These are phyloP conservation scores for Acanthochlamys bracteata DNA, from an alignment of 106 monocot species.

Conservation along the genomic window DNA sequence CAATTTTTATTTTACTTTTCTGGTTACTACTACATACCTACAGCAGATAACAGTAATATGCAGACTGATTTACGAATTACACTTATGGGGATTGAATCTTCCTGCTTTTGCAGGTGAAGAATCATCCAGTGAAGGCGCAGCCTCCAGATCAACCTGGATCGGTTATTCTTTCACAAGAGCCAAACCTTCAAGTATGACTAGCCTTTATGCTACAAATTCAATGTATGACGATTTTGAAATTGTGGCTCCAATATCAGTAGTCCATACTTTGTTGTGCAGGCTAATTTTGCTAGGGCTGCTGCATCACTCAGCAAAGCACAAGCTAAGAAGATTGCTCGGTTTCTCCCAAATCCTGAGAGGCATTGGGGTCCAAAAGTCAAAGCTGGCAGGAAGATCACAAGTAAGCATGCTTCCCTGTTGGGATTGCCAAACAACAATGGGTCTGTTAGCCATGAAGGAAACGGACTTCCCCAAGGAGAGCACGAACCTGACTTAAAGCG, in stretches of 20 bases:
- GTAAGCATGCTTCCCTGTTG: constrained; percentile 68
- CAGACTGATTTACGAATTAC: too few species aligned
- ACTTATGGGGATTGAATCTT: too few species aligned
- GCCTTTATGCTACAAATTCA: too few species aligned
- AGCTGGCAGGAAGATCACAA: constrained; percentile 75
- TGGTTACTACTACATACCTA: neutral
- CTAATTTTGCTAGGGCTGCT: constrained; percentile 63
- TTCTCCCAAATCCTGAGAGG: constrained; percentile 74
- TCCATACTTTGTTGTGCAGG: constrained; percentile 32
- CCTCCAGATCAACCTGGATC: constrained; percentile 56
- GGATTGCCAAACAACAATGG: constrained; percentile 26
- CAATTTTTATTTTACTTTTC: neutral
- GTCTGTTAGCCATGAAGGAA: constrained; percentile 1
- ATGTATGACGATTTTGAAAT: too few species aligned
- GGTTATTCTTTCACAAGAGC: constrained; percentile 73
- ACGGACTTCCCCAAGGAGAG: neutral
- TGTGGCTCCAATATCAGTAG: too few species aligned
- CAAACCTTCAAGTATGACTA: constrained; percentile 48
- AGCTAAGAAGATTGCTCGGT: constrained; percentile 69
- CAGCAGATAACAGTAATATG: too few species aligned
- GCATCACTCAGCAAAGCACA: constrained; percentile 70
- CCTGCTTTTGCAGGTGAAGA: constrained; percentile 44
- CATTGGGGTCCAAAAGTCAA: constrained; percentile 86
- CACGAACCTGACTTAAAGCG: constrained; percentile 44
- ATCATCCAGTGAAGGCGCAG: constrained; percentile 72